Conservation (phyloP, 352 stramenopile species). For the Blastocystis sp. region DNA sequence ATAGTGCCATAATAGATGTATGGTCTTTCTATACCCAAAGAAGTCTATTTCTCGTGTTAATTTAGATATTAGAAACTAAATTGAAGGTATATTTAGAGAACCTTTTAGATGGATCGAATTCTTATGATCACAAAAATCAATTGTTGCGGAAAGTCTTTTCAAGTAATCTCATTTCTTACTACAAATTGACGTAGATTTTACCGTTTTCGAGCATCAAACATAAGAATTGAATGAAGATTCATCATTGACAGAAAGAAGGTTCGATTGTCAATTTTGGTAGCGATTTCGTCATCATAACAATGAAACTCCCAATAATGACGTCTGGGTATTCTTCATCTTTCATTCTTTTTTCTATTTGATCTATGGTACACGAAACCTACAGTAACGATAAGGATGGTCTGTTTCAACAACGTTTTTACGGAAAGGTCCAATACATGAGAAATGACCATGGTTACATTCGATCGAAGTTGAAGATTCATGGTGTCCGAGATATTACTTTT, state of each 20-base stretch:
- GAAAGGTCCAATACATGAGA: conserved; percentile 39
- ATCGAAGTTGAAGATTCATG: conserved; percentile 12
- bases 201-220: too few relatives aligned
- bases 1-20: too few relatives aligned
- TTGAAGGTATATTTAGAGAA: too few relatives aligned
- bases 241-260: not conserved
- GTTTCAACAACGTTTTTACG: not conserved
- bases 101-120: too few relatives aligned
- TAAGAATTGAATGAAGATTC: too few relatives aligned
- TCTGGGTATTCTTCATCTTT: not conserved
- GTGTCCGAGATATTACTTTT: conserved; percentile 57
- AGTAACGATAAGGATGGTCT: not conserved
- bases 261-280: not conserved
- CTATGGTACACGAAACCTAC: not conserved
- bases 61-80: too few relatives aligned
- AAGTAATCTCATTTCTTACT: too few relatives aligned
- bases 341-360: not conserved
- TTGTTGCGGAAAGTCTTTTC: too few relatives aligned
- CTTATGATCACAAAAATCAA: too few relatives aligned
- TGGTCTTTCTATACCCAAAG: too few relatives aligned
- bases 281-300: not conserved
- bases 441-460: conserved; percentile 53
- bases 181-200: too few relatives aligned
- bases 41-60: too few relatives aligned
- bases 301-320: conserved; percentile 63